A percentile compares a stretch with the other conserved stretches of the same genome.
Evolutionary conservation across 75 land plant genomes (phyloP).

Genomic region (Sequoia sempervirens): DNA sequence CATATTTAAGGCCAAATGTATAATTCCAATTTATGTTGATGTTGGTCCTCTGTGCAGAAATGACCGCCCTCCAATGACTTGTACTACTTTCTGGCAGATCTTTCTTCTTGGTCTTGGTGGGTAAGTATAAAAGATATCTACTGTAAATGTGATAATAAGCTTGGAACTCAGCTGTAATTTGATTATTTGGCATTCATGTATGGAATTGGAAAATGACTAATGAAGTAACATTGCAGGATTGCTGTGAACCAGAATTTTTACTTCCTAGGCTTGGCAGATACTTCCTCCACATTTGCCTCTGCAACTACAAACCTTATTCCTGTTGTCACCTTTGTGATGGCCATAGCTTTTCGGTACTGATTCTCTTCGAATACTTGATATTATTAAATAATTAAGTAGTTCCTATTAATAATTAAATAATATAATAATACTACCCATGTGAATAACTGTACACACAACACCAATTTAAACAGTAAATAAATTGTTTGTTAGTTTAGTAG

Average conservation of each 20-base stretch:
- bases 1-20: not conserved
- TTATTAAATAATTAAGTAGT: too few species aligned
- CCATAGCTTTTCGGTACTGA: too few species aligned
- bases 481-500: too few species aligned
- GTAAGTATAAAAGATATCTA: not conserved
- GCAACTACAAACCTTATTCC: too few species aligned
- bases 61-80: not conserved
- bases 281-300: not conserved
- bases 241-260: not conserved
- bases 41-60: not conserved
- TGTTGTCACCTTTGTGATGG: too few species aligned
- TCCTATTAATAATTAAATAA: too few species aligned
- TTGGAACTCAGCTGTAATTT: not conserved
- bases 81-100: not conserved
- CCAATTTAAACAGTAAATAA: too few species aligned
- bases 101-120: not conserved
- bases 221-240: not conserved
- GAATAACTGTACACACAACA: too few species aligned
- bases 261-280: not conserved
- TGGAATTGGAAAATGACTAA: not conserved
- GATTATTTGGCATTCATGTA: not conserved
- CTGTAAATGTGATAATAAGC: not conserved
- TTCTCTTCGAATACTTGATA: too few species aligned
- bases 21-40: not conserved
- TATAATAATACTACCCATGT: too few species aligned